Percentiles rank a stretch among this genome's conserved stretches.
Conservation (phyloP, 2,329 filamentous ascomycete genomes). For the Penicillium sp. region DNA sequence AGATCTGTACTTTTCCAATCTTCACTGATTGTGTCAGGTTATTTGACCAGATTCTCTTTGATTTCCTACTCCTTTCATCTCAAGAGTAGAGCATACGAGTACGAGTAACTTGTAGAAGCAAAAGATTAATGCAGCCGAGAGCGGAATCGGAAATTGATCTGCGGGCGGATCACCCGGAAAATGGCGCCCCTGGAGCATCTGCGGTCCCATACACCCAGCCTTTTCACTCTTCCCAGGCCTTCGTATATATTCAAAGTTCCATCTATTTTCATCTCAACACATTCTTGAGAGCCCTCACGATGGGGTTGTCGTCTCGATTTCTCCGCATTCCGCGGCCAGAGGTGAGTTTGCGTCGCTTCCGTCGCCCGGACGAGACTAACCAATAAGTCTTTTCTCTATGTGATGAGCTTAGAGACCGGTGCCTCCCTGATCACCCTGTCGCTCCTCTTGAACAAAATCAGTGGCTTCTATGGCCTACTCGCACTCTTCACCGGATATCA, state of each 20-base stretch:
- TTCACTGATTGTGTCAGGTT: background rate
- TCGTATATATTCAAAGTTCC: slow-evolving; percentile 11
- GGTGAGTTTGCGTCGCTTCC: slow-evolving; percentile 26
- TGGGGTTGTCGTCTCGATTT: slow-evolving; percentile 45
- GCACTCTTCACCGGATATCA: slow-evolving; percentile 84
- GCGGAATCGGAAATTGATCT: slow-evolving; percentile 19
- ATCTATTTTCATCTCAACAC: slow-evolving; percentile 6
- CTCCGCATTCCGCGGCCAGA: slow-evolving; percentile 54
- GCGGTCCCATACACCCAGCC: slow-evolving; percentile 18
- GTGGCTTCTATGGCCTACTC: slow-evolving; percentile 85
- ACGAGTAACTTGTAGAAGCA: background rate
- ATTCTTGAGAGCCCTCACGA: slow-evolving; percentile 19
- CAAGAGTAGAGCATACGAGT: background rate
- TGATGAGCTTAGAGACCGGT: slow-evolving; percentile 83
- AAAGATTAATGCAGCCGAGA: background rate
- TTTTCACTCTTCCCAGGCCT: slow-evolving; percentile 15
- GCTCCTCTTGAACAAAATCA: slow-evolving; percentile 88
- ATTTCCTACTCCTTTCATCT: background rate
- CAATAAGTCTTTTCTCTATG: slow-evolving; percentile 74
- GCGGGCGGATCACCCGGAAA: slow-evolving; percentile 25
- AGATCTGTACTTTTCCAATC: background rate
- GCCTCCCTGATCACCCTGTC: slow-evolving; percentile 81
- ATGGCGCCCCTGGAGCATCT: slow-evolving; percentile 22
- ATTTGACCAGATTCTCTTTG: too few relatives aligned
- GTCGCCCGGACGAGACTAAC: slow-evolving; percentile 14